Evolutionary conservation across 495 filamentous ascomycete genomes (phyloP).

Genomic region (Haplographium delicatum): DNA sequence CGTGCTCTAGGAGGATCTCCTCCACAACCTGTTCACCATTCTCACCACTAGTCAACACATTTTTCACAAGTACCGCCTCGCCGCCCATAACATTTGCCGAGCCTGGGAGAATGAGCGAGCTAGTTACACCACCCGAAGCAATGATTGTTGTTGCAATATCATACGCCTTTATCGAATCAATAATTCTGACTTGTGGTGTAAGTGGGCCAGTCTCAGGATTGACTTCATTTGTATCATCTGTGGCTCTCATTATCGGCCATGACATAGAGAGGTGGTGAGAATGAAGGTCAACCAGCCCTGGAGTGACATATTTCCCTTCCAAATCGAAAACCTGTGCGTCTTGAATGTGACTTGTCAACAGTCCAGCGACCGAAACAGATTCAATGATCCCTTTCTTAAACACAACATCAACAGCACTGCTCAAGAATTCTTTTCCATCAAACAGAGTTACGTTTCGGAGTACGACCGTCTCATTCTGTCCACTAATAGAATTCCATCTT

Average conservation of each 20-base stretch:
- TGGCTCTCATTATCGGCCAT: constrained; percentile 37
- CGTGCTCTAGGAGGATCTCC: constrained; percentile 44
- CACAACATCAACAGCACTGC: constrained; percentile 41
- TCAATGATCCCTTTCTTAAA: constrained; percentile 45
- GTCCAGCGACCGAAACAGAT: constrained; percentile 31
- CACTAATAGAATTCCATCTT: constrained; percentile 20
- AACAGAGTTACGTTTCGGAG: constrained; percentile 46
- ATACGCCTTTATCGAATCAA: constrained; percentile 47
- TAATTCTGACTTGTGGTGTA: constrained; percentile 54
- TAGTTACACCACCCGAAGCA: constrained; percentile 63
- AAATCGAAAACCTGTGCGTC: constrained; percentile 38
- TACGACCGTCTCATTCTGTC: constrained; percentile 33
- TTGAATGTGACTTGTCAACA: constrained; percentile 19
- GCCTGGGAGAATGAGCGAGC: constrained; percentile 59
- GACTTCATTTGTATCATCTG: constrained; percentile 48
- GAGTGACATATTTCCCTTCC: constrained; percentile 54
- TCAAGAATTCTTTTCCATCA: constrained; percentile 42
- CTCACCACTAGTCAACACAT: constrained; percentile 41
- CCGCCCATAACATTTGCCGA: constrained; percentile 64
- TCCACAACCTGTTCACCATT: constrained; percentile 47
- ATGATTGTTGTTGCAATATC: constrained; percentile 55
- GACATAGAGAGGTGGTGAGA: constrained; percentile 47
- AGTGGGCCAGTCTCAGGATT: constrained; percentile 36
- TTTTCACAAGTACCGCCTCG: constrained; percentile 60
- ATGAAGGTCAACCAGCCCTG: constrained; percentile 65